Conservation (phyloP, 1,139 yeast genomes). For the Taphrina wiesneri region DNA sequence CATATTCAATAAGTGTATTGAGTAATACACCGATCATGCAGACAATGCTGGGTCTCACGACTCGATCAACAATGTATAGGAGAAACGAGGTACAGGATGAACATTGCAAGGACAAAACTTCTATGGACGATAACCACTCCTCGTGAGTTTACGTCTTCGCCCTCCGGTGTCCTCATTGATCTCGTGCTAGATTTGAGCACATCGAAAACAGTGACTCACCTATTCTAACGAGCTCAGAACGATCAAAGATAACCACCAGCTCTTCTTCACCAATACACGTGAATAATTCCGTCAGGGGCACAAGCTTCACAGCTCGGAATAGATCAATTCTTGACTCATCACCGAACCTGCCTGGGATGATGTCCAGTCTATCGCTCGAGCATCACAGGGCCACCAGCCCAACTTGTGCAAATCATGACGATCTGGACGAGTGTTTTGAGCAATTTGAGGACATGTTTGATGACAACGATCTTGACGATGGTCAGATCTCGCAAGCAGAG, state of each 20-base stretch:
- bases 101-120: neutral
- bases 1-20: too few relatives aligned
- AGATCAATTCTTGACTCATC: neutral
- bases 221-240: neutral
- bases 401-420: neutral
- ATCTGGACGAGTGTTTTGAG: neutral
- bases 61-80: too few relatives aligned
- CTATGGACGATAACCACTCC: neutral
- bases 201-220: neutral
- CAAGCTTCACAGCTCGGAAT: neutral
- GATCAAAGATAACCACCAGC: neutral
- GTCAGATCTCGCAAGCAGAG: neutral
- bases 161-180: neutral
- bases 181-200: neutral
- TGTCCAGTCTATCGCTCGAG: neutral
- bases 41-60: too few relatives aligned
- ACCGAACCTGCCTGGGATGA: neutral
- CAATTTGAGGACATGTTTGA: constrained; percentile 1
- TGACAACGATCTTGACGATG: neutral
- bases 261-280: neutral
- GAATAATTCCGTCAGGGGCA: neutral
- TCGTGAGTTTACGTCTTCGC: neutral
- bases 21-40: too few relatives aligned
- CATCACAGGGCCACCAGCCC: neutral
- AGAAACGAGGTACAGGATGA: neutral